Percentiles rank a stretch among this genome's conserved stretches.
These are phyloP conservation scores for Nicotiana attenuata DNA, from an alignment of 257 asterid genomes.

Conservation along the genomic window DNA sequence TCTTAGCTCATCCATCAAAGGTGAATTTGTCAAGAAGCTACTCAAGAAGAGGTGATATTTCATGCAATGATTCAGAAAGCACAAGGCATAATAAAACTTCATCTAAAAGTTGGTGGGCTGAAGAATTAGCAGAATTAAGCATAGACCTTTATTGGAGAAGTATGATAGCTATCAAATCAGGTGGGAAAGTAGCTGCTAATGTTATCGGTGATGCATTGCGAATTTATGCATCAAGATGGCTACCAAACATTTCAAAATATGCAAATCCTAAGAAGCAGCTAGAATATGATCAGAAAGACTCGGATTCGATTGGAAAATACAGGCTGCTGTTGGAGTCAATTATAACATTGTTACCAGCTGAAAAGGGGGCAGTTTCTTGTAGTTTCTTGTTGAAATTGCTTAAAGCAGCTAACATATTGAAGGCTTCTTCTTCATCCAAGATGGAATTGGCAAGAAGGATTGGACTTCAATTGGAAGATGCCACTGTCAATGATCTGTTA, in stretches of 20 bases:
- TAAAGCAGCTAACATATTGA: conserved; percentile 66
- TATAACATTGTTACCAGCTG: conserved; percentile 69
- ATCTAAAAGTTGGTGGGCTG: conserved; percentile 80
- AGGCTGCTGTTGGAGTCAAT: conserved; percentile 73
- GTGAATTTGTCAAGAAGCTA: conserved; percentile 51
- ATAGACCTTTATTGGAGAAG: conserved; percentile 89
- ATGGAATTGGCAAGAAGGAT: conserved; percentile 55
- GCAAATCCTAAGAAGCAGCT: conserved; percentile 22
- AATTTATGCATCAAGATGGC: conserved; percentile 68
- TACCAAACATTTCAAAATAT: conserved; percentile 46
- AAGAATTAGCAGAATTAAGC: conserved; percentile 71
- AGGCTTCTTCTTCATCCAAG: conserved; percentile 64
- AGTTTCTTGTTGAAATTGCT: conserved; percentile 68
- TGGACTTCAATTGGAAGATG: conserved; percentile 75
- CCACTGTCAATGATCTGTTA: conserved; percentile 56
- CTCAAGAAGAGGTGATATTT: conserved; percentile 51
- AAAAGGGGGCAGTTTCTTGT: conserved; percentile 67
- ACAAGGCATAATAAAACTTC: conserved; percentile 28
- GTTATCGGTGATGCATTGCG: conserved; percentile 73
- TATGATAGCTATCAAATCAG: conserved; percentile 69
- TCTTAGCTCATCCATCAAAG: conserved; percentile 55
- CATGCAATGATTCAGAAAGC: conserved; percentile 60
- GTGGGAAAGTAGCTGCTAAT: conserved; percentile 54
- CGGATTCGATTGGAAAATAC: conserved; percentile 37
- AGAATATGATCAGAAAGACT: conserved; percentile 10